phyloP scores from a whole-genome alignment of 352 stramenopile species.

The Phytophthora quininea region DNA sequence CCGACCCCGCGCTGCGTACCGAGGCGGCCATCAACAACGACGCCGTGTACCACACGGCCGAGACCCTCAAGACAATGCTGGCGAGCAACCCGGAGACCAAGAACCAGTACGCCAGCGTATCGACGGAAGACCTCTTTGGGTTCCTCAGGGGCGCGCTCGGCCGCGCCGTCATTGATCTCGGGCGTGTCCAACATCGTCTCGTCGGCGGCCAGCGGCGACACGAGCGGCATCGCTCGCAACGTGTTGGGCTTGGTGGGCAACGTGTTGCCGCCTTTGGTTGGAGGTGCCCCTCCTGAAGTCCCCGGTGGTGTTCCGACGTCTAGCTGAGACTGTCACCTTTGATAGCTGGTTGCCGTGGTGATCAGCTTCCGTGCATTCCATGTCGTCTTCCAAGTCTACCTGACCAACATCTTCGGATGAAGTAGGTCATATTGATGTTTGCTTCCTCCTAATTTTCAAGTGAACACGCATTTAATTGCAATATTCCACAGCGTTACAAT shows the following conservation, averaged over 20 bases:
- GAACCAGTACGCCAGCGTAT: neutral
- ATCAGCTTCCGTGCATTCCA: too few species aligned
- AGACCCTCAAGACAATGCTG: conserved; percentile 22
- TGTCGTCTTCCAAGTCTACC: too few species aligned
- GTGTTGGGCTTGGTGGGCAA: conserved; percentile 9
- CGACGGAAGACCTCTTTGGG: conserved; percentile 5
- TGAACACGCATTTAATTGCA: too few species aligned
- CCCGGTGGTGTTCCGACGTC: too few species aligned
- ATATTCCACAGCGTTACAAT: too few species aligned
- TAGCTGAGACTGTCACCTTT: too few species aligned
- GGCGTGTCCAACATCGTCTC: conserved; percentile 18
- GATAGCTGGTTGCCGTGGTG: too few species aligned
- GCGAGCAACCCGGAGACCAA: conserved; percentile 2
- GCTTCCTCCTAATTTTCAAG: too few species aligned
- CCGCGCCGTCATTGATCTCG: conserved; percentile 1
- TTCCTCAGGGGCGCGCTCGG: conserved; percentile 7
- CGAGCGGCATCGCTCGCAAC: conserved; percentile 5
- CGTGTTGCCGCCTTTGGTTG: neutral
- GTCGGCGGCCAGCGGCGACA: conserved; percentile 10
- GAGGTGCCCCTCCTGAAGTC: too few species aligned
- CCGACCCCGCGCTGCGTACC: too few species aligned
- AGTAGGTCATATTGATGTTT: too few species aligned
- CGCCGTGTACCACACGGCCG: conserved; percentile 14
- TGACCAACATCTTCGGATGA: too few species aligned
- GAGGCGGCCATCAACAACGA: neutral